phyloP scores from a whole-genome alignment of 805 yeast genomes.

The Wickerhamiella allomyrinae region DNA sequence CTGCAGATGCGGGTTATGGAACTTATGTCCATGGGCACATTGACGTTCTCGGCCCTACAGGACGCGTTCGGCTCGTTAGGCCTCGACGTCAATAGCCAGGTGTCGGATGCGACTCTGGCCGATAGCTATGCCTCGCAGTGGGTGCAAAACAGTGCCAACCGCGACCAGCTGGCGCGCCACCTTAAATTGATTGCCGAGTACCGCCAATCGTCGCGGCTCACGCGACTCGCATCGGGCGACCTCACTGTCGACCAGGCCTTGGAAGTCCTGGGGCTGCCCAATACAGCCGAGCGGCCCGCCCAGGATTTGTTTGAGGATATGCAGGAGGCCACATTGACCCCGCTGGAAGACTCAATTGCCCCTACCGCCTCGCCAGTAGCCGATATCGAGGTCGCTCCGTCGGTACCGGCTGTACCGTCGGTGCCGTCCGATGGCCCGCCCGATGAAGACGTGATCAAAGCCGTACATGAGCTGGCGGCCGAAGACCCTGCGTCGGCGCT shows the following conservation, averaged over 20 bases:
- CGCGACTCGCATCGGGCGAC: background rate
- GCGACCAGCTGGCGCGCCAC: constrained; percentile 3
- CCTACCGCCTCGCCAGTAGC: too few relatives aligned
- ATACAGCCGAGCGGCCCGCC: background rate
- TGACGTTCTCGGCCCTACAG: constrained; percentile 36
- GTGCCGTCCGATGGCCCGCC: background rate
- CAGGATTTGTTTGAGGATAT: background rate
- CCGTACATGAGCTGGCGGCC: background rate
- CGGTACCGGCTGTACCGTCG: too few relatives aligned
- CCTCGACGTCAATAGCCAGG: constrained; percentile 10
- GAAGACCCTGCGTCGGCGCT: background rate
- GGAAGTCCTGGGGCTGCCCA: background rate
- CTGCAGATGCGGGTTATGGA: constrained; percentile 33
- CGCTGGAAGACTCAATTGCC: too few relatives aligned
- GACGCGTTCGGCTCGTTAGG: constrained; percentile 29
- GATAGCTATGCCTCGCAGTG: constrained; percentile 1
- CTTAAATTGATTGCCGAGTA: constrained; percentile 8
- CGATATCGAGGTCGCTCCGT: too few relatives aligned
- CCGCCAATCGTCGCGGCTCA: constrained; percentile 6
- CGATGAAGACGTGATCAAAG: background rate
- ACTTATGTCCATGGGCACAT: constrained; percentile 36
- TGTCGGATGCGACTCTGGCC: constrained; percentile 11
- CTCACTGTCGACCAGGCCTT: background rate
- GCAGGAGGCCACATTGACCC: too few relatives aligned
- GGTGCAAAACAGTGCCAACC: constrained; percentile 1